A percentile compares a stretch with the other conserved stretches of the same genome.
Conservation (phyloP, 345 rosid species). For the Hibiscus trionum region DNA sequence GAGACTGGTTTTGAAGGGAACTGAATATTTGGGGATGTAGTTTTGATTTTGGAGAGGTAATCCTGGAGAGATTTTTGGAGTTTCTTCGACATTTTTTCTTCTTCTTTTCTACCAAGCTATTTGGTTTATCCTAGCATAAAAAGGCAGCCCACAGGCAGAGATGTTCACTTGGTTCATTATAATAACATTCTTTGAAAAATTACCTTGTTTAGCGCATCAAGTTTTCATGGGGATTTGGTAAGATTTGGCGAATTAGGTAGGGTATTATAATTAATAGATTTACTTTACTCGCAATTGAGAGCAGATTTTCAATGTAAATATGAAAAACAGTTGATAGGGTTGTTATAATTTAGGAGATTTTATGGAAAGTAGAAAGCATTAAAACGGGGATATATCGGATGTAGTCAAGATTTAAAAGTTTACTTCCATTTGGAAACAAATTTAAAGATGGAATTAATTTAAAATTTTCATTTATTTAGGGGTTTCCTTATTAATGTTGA, state of each 20-base stretch:
- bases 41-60: constrained; percentile 60
- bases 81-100: constrained; percentile 47
- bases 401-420: neutral
- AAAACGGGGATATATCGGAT: neutral
- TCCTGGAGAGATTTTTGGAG: constrained; percentile 54
- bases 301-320: neutral
- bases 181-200: neutral
- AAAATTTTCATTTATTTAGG: neutral
- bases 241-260: neutral
- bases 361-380: neutral
- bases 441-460: neutral
- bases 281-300: neutral
- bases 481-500: neutral
- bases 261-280: neutral
- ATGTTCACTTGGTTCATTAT: neutral
- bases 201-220: neutral
- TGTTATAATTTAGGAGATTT: neutral
- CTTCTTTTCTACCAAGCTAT: neutral
- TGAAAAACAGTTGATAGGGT: neutral
- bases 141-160: neutral
- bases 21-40: constrained; percentile 27
- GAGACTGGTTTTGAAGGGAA: constrained; percentile 26
- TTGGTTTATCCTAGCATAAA: neutral
- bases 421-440: neutral
- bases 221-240: neutral